Conservation (phyloP, 2,329 filamentous ascomycete species). For the Pestalotiopsis fici region DNA sequence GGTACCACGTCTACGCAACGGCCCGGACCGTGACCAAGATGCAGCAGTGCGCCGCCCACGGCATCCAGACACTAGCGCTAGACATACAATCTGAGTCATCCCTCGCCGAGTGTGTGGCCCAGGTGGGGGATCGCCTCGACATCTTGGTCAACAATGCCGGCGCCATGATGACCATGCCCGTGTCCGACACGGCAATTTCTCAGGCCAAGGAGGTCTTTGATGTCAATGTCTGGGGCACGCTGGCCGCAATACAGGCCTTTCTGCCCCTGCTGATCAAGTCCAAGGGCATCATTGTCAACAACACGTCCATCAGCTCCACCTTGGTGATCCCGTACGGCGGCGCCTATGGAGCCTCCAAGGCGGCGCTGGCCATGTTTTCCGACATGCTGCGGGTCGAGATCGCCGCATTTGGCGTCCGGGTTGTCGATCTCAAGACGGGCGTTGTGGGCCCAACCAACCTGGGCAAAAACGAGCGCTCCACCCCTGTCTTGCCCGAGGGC, state of each 20-base stretch:
- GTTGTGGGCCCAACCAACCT: background rate
- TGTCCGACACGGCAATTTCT: background rate
- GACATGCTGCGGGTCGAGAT: background rate
- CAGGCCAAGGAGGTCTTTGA: background rate
- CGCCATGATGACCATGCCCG: background rate
- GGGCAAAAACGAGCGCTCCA: background rate
- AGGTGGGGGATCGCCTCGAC: background rate
- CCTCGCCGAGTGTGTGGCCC: no score
- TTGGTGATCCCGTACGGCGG: no score
- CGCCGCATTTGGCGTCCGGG: background rate
- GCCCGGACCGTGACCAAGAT: background rate
- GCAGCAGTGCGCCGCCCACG: no score
- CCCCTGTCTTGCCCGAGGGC: background rate
- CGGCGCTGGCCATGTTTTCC: background rate
- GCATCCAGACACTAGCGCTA: background rate
- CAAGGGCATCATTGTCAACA: background rate
- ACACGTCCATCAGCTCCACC: no score
- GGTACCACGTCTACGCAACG: conserved; percentile 23
- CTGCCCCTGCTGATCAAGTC: background rate
- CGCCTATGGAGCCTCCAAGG: no score
- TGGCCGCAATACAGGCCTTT: background rate
- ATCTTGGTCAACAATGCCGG: conserved; percentile 1
- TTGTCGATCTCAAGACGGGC: background rate
- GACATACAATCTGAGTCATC: background rate
- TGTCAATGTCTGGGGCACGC: background rate